Base-by-base conservation (phyloP, 129 eudicot genomes). In the Flaveria linearis region DNA sequence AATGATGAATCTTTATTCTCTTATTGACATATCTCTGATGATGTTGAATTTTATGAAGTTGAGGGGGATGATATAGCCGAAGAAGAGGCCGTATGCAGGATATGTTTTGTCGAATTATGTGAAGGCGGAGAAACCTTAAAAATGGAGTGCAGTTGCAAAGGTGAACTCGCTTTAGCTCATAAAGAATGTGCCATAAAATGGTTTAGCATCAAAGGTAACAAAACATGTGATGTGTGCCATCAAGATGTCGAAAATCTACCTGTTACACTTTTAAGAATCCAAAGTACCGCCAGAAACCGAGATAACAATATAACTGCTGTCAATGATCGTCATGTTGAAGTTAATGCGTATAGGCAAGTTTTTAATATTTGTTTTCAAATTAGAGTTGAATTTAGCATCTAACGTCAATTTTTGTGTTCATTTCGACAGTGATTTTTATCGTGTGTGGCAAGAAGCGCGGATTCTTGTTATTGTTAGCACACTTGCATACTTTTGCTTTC, bases 91-190 rank as follows among this genome's bases (percentile, higher is more conserved):
- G 98, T 91, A 73, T 94, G 98, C 69, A 87, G 98, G 84, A 94
- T 94, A 66, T 94, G 98, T 85, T 87, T 94, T 0, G 74, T 91
- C 9, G 98, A 94, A 79, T 89, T 94, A 72, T 85, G 93, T 12
- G 97, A 91, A 89, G 98, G 87, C 23, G 93, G 97, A 68, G 98
- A 91, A 76, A 88, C 98, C 23, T 84, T 94, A 10, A 94, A 91
- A 79, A 73, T 94, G 93, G 97, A 91, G 83, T 94, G 98, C 67
- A 94, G 98, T 79, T 94, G 98, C 87, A 94, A 89, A 87, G 98
- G 98, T 49, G 98, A 91, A 86, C 98, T 94, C 78, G 98, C 98
- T 65, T 91, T 94, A 81, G 96, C 98, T 64, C 98, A 94, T 83
- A 69, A 89, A 76, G 98, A 87, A 74, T 94, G 98, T 82, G 97